Conservation (phyloP, 2,329 filamentous ascomycete species). For the Pestalotiopsis sp. region DNA sequence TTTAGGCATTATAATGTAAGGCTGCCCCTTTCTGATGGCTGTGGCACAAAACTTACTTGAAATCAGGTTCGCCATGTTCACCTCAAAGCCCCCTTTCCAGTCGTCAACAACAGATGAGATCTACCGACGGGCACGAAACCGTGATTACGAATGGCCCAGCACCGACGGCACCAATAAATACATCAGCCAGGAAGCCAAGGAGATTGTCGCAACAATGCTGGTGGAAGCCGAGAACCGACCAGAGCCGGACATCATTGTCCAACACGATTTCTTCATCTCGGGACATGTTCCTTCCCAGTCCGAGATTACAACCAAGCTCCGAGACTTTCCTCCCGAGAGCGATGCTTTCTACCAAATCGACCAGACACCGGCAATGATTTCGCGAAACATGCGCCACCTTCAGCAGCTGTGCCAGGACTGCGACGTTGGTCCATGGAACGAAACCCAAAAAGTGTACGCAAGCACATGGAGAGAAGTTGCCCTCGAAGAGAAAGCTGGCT, state of each 20-base stretch:
- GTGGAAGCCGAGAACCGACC: conserved; percentile 76
- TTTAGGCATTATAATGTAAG: conserved; percentile 91
- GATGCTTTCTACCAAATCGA: conserved; percentile 60
- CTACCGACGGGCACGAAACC: conserved; percentile 69
- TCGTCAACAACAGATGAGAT: conserved; percentile 87
- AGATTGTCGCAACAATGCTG: conserved; percentile 76
- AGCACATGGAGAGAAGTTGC: conserved; percentile 69
- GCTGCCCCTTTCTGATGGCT: conserved; percentile 5
- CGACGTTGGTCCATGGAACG: conserved; percentile 59
- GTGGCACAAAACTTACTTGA: conserved; percentile 21
- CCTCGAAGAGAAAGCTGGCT: conserved; percentile 67
- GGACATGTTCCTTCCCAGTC: conserved; percentile 69
- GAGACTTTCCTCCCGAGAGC: conserved; percentile 58
- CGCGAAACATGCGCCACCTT: conserved; percentile 53
- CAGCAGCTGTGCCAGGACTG: conserved; percentile 61
- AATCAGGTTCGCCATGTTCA: conserved; percentile 89
- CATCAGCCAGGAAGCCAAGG: conserved; percentile 76
- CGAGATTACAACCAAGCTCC: conserved; percentile 61
- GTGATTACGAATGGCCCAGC: conserved; percentile 81
- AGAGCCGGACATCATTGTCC: conserved; percentile 75
- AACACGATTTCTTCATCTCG: conserved; percentile 77
- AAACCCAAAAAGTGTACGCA: conserved; percentile 49
- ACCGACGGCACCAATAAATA: conserved; percentile 66
- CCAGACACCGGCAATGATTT: conserved; percentile 45
- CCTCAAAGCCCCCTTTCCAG: conserved; percentile 95